A percentile compares a stretch with the other conserved stretches of the same genome.
Evolutionary conservation across 2,329 filamentous ascomycete genomes (phyloP).

Genomic region (Fusarium camptoceras): DNA sequence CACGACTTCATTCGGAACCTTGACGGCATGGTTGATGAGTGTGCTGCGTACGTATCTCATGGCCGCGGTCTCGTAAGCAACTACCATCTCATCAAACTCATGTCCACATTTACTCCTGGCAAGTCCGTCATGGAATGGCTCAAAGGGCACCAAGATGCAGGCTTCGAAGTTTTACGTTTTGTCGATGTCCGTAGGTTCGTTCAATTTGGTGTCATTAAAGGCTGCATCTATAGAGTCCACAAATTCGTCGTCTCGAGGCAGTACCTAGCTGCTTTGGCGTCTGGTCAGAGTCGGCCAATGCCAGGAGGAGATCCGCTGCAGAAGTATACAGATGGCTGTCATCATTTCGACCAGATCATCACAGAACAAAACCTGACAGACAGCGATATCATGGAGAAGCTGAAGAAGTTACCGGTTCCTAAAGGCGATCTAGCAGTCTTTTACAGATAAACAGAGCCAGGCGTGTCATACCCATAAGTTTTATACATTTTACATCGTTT

Average conservation of each 20-base stretch:
- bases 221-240: slow-evolving; percentile 91
- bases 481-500: slow-evolving; percentile 41
- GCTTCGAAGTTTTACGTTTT: slow-evolving; percentile 74
- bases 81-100: slow-evolving; percentile 81
- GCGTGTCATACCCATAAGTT: slow-evolving; percentile 17
- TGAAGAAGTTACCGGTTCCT: slow-evolving; percentile 68
- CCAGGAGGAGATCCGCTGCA: slow-evolving; percentile 65
- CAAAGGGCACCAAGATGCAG: slow-evolving; percentile 74
- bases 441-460: slow-evolving; percentile 56
- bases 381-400: slow-evolving; percentile 74
- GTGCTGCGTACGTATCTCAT: slow-evolving; percentile 81
- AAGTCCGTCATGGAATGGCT: slow-evolving; percentile 91
- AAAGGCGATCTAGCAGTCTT: slow-evolving; percentile 66
- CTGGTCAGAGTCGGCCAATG: slow-evolving; percentile 60
- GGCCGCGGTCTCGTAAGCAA: slow-evolving; percentile 61
- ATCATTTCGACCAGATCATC: slow-evolving; percentile 85
- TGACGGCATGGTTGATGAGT: slow-evolving; percentile 84
- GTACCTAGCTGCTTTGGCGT: slow-evolving; percentile 67
- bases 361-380: slow-evolving; percentile 79
- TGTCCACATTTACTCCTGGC: slow-evolving; percentile 85
- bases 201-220: slow-evolving; percentile 96
- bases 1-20: slow-evolving; percentile 81
- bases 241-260: slow-evolving; percentile 84
- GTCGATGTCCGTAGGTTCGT: slow-evolving; percentile 92
- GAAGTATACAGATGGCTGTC: slow-evolving; percentile 78